Conservation (phyloP, 1,139 yeast species). For the Pichia inconspicua region DNA sequence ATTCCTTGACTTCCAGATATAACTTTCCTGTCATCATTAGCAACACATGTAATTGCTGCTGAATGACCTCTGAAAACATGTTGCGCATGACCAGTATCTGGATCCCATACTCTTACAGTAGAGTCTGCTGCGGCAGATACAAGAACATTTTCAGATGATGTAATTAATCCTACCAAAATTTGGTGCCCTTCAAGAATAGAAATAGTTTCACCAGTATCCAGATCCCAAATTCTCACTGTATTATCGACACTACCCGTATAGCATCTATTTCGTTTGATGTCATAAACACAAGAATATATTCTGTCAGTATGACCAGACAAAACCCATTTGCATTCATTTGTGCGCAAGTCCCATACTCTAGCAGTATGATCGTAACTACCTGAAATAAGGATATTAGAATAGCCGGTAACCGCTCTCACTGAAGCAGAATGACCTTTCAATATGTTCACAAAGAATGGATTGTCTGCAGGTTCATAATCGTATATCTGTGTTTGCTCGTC, state of each 20-base stretch:
- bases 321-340: constrained; percentile 65
- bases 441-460: constrained; percentile 70
- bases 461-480: constrained; percentile 33
- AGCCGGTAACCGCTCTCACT: constrained; percentile 82
- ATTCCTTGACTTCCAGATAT: constrained; percentile 85
- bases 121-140: constrained; percentile 97
- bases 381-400: constrained; percentile 75
- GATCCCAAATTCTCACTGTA: constrained; percentile 83
- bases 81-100: constrained; percentile 60
- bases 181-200: constrained; percentile 76
- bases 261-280: constrained; percentile 66
- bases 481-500: constrained; percentile 31
- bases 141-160: constrained; percentile 67
- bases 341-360: constrained; percentile 83
- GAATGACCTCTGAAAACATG: constrained; percentile 77
- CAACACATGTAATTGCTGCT: constrained; percentile 89
- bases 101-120: constrained; percentile 87
- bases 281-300: constrained; percentile 82
- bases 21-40: constrained; percentile 75
- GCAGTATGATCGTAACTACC: constrained; percentile 91
- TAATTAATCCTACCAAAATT: constrained; percentile 80
- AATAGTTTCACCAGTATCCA: constrained; percentile 62
- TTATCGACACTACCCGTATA: constrained; percentile 92
- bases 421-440: constrained; percentile 80
- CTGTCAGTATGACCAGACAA: constrained; percentile 79